Base-by-base conservation (phyloP, 2,329 filamentous ascomycete species). In the Aspergillus neoniger region DNA sequence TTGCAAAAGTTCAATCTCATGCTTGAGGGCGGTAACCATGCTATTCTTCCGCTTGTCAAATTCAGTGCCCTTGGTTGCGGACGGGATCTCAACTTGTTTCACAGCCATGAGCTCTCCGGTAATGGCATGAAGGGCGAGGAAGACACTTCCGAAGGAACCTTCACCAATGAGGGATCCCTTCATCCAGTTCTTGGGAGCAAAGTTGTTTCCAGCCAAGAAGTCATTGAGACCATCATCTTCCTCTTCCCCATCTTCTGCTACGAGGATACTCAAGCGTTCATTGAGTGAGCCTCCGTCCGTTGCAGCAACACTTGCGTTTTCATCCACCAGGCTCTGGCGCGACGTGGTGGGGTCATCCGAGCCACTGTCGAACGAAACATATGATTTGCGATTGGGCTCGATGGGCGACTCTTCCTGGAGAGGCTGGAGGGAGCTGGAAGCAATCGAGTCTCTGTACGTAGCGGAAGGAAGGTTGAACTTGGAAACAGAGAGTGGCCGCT, bases 141-240 rank as follows among this genome's bases (percentile, higher is more conserved):
- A 99, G 56, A 99, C 95, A 69, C 89, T 93, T 70, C 95, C 95
- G 72, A 99, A 99, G 4, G 93, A 97, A 64, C 95, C 95, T 77
- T 97, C 92, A 32, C 95, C 95, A 67, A 99, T 99, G 64, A 98
- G 83, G 32, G 94, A 93, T 72, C 95, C 95, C 81, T 98, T 97
- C 92, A 99, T 98, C 91, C 96, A 99, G 77, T 96, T 96, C 80
- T 94, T 91, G 64, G 96, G 93, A 66, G 96, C 93, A 88, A 95
- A 98, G 8, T 92, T 96, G 73, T 97, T 92, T 65, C 92, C 91
- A 36, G 92, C 88, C 43, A 98, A 83, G 82, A 97, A 97, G 72
- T 93, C 93, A 68, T 90, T 87, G 21, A 98, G 83, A 69, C 95
- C 93, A 71, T 93, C 91, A 69, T 98, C 94, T 6, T 88, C 87